Evolutionary conservation across 2,329 filamentous ascomycete species (phyloP).

Genomic region (Emergomyces pasteurianus): DNA sequence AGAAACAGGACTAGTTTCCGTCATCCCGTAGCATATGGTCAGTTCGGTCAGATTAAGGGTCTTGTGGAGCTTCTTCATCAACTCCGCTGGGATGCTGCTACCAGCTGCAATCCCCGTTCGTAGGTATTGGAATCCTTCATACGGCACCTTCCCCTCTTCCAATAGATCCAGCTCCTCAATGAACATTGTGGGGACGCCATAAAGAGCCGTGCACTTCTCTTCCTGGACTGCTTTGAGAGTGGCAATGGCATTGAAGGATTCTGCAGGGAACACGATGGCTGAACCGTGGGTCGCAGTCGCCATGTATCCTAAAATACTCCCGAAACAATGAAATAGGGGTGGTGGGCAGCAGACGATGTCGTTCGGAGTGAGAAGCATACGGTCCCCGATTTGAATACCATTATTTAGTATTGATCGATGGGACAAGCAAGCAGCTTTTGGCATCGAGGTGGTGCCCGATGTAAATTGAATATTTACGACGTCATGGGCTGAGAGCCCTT

Average conservation of each 20-base stretch:
- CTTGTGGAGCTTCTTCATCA: constrained; percentile 56
- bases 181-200: constrained; percentile 94
- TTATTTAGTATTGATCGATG: constrained; percentile 90
- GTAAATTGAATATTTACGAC: constrained; percentile 95
- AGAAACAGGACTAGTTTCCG: constrained; percentile 61
- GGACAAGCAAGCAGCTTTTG: constrained; percentile 82
- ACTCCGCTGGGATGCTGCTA: constrained; percentile 65
- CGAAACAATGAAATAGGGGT: constrained; percentile 61
- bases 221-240: constrained; percentile 54
- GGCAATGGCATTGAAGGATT: constrained; percentile 72
- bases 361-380: constrained; percentile 64
- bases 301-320: constrained; percentile 87
- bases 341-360: constrained; percentile 60
- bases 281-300: constrained; percentile 75
- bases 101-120: constrained; percentile 89
- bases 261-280: constrained; percentile 70
- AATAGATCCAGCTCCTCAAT: constrained; percentile 74
- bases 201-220: constrained; percentile 56
- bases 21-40: constrained; percentile 96
- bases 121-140: constrained; percentile 51
- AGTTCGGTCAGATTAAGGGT: constrained; percentile 66
- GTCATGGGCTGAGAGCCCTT: constrained; percentile 48
- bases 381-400: constrained; percentile 66
- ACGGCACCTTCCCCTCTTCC: constrained; percentile 35
- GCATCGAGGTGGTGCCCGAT: constrained; percentile 79